Conservation (phyloP, 1,284 basidiomycete genomes). For the Malassezia psittaci region DNA sequence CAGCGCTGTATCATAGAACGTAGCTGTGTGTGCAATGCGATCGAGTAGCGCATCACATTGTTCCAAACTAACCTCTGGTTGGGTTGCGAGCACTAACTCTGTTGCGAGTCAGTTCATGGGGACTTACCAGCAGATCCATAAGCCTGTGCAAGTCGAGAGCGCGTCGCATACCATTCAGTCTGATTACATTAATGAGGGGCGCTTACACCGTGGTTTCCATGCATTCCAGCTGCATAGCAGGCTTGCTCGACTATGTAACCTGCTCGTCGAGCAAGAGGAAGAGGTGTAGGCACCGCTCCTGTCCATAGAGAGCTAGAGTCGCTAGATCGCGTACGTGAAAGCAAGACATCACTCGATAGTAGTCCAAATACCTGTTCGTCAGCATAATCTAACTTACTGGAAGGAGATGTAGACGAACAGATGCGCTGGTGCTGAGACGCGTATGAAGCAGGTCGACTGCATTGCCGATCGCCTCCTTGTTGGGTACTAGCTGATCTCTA, state of each 20-base stretch:
- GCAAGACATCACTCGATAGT: neutral
- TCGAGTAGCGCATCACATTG: neutral
- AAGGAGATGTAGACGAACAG: slow-evolving; percentile 7
- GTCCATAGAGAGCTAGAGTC: neutral
- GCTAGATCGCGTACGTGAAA: neutral
- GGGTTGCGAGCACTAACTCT: slow-evolving; percentile 9
- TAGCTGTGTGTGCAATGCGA: slow-evolving; percentile 5
- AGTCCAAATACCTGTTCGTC: neutral
- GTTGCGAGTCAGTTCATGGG: neutral
- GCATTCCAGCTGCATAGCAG: neutral
- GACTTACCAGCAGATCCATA: slow-evolving; percentile 14
- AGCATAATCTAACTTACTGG: slow-evolving; percentile 1
- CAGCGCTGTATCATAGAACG: neutral
- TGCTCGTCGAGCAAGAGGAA: neutral
- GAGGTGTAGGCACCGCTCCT: slow-evolving; percentile 4
- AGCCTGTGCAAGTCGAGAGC: slow-evolving; percentile 3
- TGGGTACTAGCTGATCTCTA: neutral
- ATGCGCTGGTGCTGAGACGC: slow-evolving; percentile 1
- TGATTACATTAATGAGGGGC: neutral
- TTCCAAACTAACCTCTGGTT: neutral
- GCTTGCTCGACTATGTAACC: slow-evolving; percentile 4
- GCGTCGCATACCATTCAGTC: slow-evolving; percentile 13
- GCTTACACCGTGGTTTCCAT: slow-evolving; percentile 1
- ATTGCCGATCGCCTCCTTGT: neutral
- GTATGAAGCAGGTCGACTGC: slow-evolving; percentile 2